Evolutionary conservation across 2,329 filamentous ascomycete species (phyloP), one percentile per base, ranked within the genome.

Genomic region (Dothideomycetes sp.): DNA sequence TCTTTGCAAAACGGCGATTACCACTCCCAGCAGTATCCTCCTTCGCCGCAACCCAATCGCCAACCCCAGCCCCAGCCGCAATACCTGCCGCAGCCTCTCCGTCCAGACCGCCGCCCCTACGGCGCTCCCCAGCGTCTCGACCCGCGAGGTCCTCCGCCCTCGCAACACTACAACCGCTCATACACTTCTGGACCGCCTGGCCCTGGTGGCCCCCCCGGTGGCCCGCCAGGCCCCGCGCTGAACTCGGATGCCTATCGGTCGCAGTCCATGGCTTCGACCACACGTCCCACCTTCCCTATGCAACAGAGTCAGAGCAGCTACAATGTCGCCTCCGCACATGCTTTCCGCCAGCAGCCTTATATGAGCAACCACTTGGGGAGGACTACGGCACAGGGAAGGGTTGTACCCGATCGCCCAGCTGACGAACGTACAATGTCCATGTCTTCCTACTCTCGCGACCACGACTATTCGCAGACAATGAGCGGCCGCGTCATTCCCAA

Each of bases 381-480:
- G 47, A 94, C 86, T 34, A 98, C 91, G 3, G 85, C 88, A 7
- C 88, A 95, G 59, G 91, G 91, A 22, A 77, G 91, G 46, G 71
- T 91, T 24, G 87, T 98, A 7, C 91, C 91, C 1, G 88, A 95
- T 57, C 79, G 89, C 40, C 83, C 88, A 47, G 49, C 51, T 20
- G 85, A 93, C 53, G 89, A 96, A 61, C 78, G 91, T 44, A 80
- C 91, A 48, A 96, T 96, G 91, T 94, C 89, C 32, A 82, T 98
- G 81, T 91, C 82, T 4, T 85, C 84, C 8, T 84, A 86, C 51
- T 73, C 80, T 3, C 72, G 82, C 40, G 85, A 93, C 51, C 73
- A 76, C 46, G 82, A 87, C 31, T 82, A 91, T 60, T 64, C 69
- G 10, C 89, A 95, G 62, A 95, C 88, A 5, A 93, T 89, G 77